Evolutionary conservation across 2,329 filamentous ascomycete species (phyloP).

Genomic region (Pseudocercospora fijiensis): DNA sequence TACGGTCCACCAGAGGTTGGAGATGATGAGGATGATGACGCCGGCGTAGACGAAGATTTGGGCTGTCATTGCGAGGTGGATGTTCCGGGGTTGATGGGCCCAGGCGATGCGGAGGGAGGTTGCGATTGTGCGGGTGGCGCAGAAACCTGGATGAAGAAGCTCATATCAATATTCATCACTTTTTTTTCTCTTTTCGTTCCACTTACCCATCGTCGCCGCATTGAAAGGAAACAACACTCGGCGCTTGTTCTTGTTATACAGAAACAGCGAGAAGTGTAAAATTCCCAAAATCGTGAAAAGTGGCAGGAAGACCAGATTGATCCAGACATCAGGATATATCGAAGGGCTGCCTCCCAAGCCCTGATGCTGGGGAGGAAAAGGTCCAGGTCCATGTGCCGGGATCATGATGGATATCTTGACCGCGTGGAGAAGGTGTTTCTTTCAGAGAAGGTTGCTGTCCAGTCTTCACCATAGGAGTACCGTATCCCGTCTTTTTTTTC

Average conservation of each 20-base stretch:
- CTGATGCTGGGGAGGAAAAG: constrained; percentile 39
- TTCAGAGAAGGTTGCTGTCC: not conserved
- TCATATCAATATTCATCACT: too few relatives aligned
- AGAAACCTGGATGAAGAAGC: constrained; percentile 52
- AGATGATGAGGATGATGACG: constrained; percentile 70
- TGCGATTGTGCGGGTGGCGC: constrained; percentile 50
- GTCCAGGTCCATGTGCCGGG: too few relatives aligned
- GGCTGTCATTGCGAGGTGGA: constrained; percentile 56
- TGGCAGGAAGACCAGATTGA: constrained; percentile 62
- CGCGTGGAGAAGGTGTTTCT: not conserved
- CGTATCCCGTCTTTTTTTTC: not conserved
- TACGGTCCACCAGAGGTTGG: constrained; percentile 76
- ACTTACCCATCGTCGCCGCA: constrained; percentile 50
- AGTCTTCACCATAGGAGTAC: not conserved
- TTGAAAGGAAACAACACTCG: constrained; percentile 62
- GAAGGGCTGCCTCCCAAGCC: constrained; percentile 60
- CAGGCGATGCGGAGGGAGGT: constrained; percentile 56
- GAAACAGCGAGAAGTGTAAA: constrained; percentile 60
- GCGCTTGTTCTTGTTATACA: constrained; percentile 49
- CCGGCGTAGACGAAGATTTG: constrained; percentile 71
- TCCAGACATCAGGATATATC: constrained; percentile 60
- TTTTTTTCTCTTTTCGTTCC: too few relatives aligned
- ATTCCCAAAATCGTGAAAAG: constrained; percentile 57
- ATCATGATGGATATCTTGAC: constrained; percentile 1
- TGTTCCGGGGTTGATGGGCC: constrained; percentile 45